These are phyloP conservation scores for Tagetes patula DNA, from an alignment of 129 eudicot genomes.

Conservation along the genomic window DNA sequence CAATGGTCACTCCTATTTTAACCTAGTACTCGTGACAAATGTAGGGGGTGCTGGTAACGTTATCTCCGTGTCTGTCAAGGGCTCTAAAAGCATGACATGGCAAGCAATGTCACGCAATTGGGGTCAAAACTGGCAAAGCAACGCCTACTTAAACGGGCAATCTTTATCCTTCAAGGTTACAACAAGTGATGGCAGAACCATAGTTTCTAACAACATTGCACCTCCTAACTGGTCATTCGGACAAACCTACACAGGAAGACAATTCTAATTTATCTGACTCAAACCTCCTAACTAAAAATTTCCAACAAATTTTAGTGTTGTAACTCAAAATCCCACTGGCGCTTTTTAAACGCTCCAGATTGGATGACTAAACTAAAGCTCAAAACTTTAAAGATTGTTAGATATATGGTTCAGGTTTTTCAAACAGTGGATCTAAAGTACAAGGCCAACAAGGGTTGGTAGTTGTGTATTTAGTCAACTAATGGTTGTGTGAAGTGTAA, in stretches of 20 bases:
- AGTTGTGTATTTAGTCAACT: slow-evolving; percentile 5
- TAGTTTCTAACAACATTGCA: slow-evolving; percentile 45
- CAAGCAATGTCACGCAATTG: slow-evolving; percentile 58
- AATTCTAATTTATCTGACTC: slow-evolving; percentile 27
- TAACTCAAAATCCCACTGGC: slow-evolving; percentile 5
- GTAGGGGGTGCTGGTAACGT: slow-evolving; percentile 62
- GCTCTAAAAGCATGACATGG: slow-evolving; percentile 44
- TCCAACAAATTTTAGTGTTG: slow-evolving; percentile 16
- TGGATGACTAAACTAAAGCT: slow-evolving; percentile 23
- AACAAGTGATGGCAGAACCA: slow-evolving; percentile 49
- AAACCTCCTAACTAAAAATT: slow-evolving; percentile 23
- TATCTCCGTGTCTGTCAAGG: slow-evolving; percentile 41
- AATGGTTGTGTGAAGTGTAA: slow-evolving; percentile 2
- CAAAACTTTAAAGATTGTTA: neutral
- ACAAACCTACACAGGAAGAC: slow-evolving; percentile 52
- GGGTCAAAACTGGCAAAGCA: slow-evolving; percentile 75
- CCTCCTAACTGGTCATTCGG: slow-evolving; percentile 64
- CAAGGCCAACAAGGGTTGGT: slow-evolving; percentile 35
- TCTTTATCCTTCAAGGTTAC: slow-evolving; percentile 56
- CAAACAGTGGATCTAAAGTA: neutral
- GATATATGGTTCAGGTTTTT: neutral
- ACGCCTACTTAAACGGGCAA: slow-evolving; percentile 51
- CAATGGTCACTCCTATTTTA: slow-evolving; percentile 65
- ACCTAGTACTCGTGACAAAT: slow-evolving; percentile 56
- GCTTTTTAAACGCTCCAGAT: slow-evolving; percentile 23